Percentiles rank a stretch among this genome's conserved stretches.
Evolutionary conservation across 352 stramenopile genomes (phyloP).

Genomic region (Globisporangium iwayamae): DNA sequence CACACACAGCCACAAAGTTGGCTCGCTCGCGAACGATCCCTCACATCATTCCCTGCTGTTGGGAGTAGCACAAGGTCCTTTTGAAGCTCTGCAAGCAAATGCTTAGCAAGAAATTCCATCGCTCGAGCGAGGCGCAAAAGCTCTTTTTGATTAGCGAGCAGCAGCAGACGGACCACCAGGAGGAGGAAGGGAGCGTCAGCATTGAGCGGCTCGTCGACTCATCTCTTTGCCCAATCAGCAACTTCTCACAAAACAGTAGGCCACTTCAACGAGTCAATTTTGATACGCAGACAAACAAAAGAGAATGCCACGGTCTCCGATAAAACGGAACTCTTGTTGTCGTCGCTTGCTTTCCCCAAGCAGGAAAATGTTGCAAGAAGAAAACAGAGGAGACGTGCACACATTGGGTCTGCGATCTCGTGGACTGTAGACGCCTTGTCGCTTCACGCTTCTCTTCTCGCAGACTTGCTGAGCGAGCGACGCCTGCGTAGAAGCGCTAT

Average conservation of each 20-base stretch:
- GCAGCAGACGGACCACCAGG: not conserved
- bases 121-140: not conserved
- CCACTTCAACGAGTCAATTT: not conserved
- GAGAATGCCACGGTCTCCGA: not conserved
- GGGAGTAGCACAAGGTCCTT: too few species aligned
- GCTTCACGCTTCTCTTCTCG: too few species aligned
- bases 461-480: too few species aligned
- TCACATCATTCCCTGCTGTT: too few species aligned
- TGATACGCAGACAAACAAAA: not conserved
- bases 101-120: too few species aligned
- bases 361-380: too few species aligned
- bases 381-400: not conserved
- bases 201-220: not conserved
- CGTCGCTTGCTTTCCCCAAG: not conserved
- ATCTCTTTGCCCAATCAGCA: not conserved
- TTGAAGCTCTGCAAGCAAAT: too few species aligned
- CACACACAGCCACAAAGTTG: not conserved
- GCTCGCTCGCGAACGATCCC: too few species aligned
- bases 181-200: too few species aligned
- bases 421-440: too few species aligned
- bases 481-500: too few species aligned
- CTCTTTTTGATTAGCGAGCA: not conserved
- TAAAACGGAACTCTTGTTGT: not conserved
- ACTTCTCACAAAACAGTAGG: not conserved
- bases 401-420: not conserved